A percentile compares a stretch with the other conserved stretches of the same genome.
phyloP scores from a whole-genome alignment of 805 yeast species.

The Nakazawaea ishiwadae region DNA sequence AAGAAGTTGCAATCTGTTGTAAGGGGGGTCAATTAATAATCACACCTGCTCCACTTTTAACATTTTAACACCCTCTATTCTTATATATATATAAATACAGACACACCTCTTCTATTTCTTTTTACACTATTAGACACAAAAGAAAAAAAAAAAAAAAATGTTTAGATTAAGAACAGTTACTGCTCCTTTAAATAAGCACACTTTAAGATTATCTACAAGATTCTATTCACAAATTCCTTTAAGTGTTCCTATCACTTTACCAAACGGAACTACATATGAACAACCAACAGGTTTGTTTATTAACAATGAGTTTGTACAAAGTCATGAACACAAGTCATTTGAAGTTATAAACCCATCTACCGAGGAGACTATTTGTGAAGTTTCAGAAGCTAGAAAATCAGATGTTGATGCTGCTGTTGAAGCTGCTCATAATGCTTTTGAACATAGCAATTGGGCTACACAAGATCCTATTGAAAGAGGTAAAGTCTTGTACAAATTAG shows the following conservation, averaged over 20 bases:
- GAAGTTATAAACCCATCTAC: slow-evolving; percentile 67
- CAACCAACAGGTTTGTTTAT: slow-evolving; percentile 78
- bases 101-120: too few species aligned
- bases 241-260: slow-evolving; percentile 32
- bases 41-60: too few species aligned
- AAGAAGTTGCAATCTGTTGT: too few species aligned
- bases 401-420: slow-evolving; percentile 50
- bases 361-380: slow-evolving; percentile 62
- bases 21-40: too few species aligned
- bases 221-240: slow-evolving; percentile 12
- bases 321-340: slow-evolving; percentile 56
- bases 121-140: too few species aligned
- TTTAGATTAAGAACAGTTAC: neutral
- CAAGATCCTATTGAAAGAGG: slow-evolving; percentile 41
- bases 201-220: slow-evolving; percentile 8
- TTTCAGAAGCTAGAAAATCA: slow-evolving; percentile 46
- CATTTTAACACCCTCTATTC: too few species aligned
- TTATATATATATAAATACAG: too few species aligned
- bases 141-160: slow-evolving; percentile 3
- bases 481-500: slow-evolving; percentile 36
- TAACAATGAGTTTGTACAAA: slow-evolving; percentile 67
- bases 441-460: slow-evolving; percentile 37
- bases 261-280: slow-evolving; percentile 51
- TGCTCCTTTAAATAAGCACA: neutral
- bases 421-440: slow-evolving; percentile 73